Conservation (phyloP, 805 yeast genomes). For the Cyberlindnera xishuangbannaensis region DNA sequence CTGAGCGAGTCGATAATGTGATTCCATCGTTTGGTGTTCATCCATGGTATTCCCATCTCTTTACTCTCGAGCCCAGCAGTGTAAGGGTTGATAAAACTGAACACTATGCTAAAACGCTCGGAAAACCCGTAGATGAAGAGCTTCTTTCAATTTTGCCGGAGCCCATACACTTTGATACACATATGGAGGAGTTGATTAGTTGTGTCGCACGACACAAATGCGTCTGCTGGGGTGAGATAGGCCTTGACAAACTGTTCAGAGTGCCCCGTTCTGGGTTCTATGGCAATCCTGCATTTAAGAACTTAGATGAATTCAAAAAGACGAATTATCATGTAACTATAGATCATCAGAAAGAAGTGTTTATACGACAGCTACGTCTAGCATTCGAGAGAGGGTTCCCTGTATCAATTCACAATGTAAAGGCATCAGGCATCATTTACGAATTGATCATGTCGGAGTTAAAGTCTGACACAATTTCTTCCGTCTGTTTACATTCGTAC, state of each 20-base stretch:
- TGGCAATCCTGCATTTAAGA: constrained; percentile 29
- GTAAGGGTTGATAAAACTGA: constrained; percentile 29
- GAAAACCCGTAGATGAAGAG: constrained; percentile 28
- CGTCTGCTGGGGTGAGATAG: constrained; percentile 79
- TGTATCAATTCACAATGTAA: constrained; percentile 81
- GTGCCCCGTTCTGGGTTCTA: constrained; percentile 56
- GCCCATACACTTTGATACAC: constrained; percentile 42
- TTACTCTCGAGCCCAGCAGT: constrained; percentile 26
- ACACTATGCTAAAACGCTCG: constrained; percentile 56
- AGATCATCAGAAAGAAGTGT: constrained; percentile 58
- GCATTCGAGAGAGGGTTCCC: constrained; percentile 47
- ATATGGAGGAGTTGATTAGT: constrained; percentile 22
- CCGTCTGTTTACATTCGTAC: constrained; percentile 74
- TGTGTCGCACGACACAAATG: constrained; percentile 14
- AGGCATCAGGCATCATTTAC: constrained; percentile 59
- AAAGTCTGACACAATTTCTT: constrained; percentile 22
- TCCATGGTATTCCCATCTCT: constrained; percentile 86
- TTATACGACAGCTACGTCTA: constrained; percentile 44
- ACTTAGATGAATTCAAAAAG: constrained; percentile 17
- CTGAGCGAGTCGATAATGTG: constrained; percentile 15
- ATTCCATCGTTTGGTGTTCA: constrained; percentile 69
- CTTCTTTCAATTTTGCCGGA: constrained; percentile 50
- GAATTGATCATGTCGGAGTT: constrained; percentile 32
- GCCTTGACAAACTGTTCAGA: constrained; percentile 73
- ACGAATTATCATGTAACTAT: constrained; percentile 50